phyloP scores from a whole-genome alignment of 1,139 yeast species.

The Yueomyces sp. region DNA sequence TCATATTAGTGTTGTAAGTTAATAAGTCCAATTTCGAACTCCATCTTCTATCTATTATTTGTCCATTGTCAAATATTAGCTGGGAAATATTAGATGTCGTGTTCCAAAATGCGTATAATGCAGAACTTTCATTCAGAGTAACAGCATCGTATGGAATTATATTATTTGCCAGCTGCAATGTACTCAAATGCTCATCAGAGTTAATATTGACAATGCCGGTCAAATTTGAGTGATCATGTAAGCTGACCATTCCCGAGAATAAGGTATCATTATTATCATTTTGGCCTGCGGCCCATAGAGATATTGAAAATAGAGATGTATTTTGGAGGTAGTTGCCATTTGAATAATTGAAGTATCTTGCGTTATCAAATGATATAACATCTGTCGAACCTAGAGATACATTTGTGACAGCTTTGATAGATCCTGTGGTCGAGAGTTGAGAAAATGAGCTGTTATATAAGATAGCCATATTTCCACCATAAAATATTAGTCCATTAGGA shows the following conservation, averaged over 20 bases:
- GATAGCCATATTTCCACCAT: constrained; percentile 10
- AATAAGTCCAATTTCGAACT: constrained; percentile 3
- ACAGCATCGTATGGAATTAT: constrained; percentile 13
- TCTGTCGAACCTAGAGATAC: constrained; percentile 17
- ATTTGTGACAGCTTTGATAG: constrained; percentile 10
- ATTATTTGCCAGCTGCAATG: constrained; percentile 1
- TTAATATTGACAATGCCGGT: constrained; percentile 9
- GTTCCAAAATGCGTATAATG: constrained; percentile 16
- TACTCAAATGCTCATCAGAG: constrained; percentile 2
- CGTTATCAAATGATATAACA: constrained; percentile 16
- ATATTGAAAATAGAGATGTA: constrained; percentile 17
- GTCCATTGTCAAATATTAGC: constrained; percentile 15
- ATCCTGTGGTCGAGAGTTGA: constrained; percentile 10
- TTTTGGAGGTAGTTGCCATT: constrained; percentile 8
- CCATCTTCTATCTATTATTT: constrained; percentile 8
- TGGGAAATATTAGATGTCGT: constrained; percentile 29
- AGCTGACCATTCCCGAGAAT: constrained; percentile 26
- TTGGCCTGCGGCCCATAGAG: constrained; percentile 20
- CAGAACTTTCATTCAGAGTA: constrained; percentile 15
- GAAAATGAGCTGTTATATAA: constrained; percentile 23
- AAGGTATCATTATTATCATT: constrained; percentile 19
- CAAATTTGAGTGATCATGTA: constrained; percentile 6
- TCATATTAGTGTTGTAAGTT: constrained; percentile 8
- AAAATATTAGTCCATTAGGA: constrained; percentile 13
- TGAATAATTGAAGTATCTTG: constrained; percentile 15